Evolutionary conservation across 192 early-diverging fungal species (phyloP), one percentile per base, ranked within the genome.

Genomic region (Thoreauomyces humboldtii): DNA sequence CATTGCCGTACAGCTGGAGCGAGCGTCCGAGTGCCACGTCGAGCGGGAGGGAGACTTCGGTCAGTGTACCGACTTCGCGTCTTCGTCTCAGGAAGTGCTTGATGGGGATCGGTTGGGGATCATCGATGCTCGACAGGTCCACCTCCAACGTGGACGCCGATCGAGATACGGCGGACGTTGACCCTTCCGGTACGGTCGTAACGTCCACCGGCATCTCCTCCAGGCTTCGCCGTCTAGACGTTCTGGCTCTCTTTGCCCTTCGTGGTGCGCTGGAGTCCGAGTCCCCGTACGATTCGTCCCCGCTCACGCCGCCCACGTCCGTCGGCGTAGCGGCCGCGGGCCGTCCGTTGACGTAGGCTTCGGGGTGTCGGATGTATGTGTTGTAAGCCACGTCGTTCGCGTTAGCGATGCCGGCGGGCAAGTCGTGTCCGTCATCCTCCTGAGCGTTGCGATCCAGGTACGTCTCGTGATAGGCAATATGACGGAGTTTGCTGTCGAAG

Each of bases 401-500:
- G n/a, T 22, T 15, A 4, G 14, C 37, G 37, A 25, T 35, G 11
- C 41, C 34, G 32, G 47, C 11, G 9, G 60, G 29, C 22, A 63
- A 7, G n/a, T 63, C 46, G 3, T 63, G 56, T 21, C 51, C 59
- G 28, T 57, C 37, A 15, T 71, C 63, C 15, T 71, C 69, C n/a
- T 71, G 53, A 1, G 69, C 69, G 33, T 57, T 37, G 22, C 19
- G 21, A 37, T 74, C 72, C 14, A 74, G 37, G 38, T 65, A 70
- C 12, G 61, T 74, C 24, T 64, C 50, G 4, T 37, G 2, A 37
- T 35, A 60, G 48, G 41, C 27, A 15, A 81, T 73, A 58, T 74
- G 63, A 4, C 71, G 67, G 34, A 77, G 61, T 55, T 54, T 63
- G 25, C 57, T 58, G 3, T 57, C 60, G 19, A 80, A 73, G 42